A percentile compares a stretch with the other conserved stretches of the same genome.
These are phyloP conservation scores for Penicillium polonicum DNA, from an alignment of 2,329 filamentous ascomycete genomes.

Conservation along the genomic window DNA sequence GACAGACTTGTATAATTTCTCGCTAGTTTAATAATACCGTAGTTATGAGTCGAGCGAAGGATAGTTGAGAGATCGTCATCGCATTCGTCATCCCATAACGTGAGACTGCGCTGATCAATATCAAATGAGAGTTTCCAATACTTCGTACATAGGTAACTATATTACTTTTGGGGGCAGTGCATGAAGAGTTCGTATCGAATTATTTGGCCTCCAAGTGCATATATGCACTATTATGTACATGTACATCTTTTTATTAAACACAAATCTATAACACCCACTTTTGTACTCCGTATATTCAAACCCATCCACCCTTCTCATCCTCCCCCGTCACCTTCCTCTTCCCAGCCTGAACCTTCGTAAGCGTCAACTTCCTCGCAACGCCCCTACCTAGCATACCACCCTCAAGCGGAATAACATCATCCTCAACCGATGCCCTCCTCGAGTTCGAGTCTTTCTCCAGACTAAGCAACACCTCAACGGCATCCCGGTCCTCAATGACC, in stretches of 20 bases:
- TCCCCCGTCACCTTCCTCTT: not conserved
- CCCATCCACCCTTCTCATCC: not conserved
- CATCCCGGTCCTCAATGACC: constrained; percentile 50
- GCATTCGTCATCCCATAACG: not conserved
- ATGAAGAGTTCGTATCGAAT: not conserved
- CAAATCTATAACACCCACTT: not conserved
- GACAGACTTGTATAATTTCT: not conserved
- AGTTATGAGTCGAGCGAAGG: not conserved
- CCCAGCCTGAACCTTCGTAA: constrained; percentile 16
- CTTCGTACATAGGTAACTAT: not conserved
- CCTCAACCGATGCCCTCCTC: not conserved
- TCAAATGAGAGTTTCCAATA: not conserved
- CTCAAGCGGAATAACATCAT: constrained; percentile 3
- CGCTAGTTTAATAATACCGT: not conserved
- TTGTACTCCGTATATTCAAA: not conserved
- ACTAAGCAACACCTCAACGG: constrained; percentile 33
- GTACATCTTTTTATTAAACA: not conserved
- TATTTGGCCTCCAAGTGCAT: not conserved
- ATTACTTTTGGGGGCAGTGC: too few species aligned
- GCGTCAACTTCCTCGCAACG: constrained; percentile 14
- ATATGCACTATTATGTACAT: not conserved
- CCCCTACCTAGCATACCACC: constrained; percentile 1
- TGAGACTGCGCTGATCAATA: not conserved
- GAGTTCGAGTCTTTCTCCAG: constrained; percentile 19
- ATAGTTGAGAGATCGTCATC: not conserved